phyloP scores from a whole-genome alignment of 495 filamentous ascomycete genomes.

The Xylaria telfairii region DNA sequence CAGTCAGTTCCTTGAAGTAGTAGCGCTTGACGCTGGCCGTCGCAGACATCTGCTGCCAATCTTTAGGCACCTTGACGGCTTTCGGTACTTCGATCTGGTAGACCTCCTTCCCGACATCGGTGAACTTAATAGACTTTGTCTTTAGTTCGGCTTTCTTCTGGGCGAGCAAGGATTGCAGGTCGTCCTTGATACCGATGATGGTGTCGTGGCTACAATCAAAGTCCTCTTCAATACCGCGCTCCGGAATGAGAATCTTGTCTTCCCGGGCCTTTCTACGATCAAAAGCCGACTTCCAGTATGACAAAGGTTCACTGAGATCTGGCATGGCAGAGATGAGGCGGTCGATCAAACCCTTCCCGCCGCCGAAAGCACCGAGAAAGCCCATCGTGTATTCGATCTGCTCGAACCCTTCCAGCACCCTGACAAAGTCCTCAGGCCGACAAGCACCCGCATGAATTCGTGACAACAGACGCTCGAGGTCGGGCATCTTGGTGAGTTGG shows the following conservation, averaged over 20 bases:
- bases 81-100: slow-evolving; percentile 94
- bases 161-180: slow-evolving; percentile 75
- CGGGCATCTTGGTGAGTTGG: slow-evolving; percentile 87
- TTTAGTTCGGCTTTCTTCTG: slow-evolving; percentile 70
- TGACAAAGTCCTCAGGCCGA: slow-evolving; percentile 87
- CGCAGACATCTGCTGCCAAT: slow-evolving; percentile 96
- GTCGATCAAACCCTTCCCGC: slow-evolving; percentile 81
- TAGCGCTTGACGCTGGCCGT: slow-evolving; percentile 91
- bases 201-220: slow-evolving; percentile 86
- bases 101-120: slow-evolving; percentile 93
- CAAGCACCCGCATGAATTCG: slow-evolving; percentile 90
- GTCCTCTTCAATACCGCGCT: slow-evolving; percentile 88
- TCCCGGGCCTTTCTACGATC: slow-evolving; percentile 81
- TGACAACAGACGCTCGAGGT: slow-evolving; percentile 93
- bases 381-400: slow-evolving; percentile 92
- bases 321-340: slow-evolving; percentile 86
- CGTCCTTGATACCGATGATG: slow-evolving; percentile 72
- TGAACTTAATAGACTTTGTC: slow-evolving; percentile 75
- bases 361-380: slow-evolving; percentile 71
- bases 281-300: slow-evolving; percentile 92
- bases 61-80: slow-evolving; percentile 83
- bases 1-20: slow-evolving; percentile 85
- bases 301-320: slow-evolving; percentile 71
- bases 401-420: slow-evolving; percentile 96
- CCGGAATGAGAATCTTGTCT: slow-evolving; percentile 75